A percentile compares a stretch with the other conserved stretches of the same genome.
Evolutionary conservation across 2,329 filamentous ascomycete species (phyloP).

Genomic region (Cercospora brassicicola): DNA sequence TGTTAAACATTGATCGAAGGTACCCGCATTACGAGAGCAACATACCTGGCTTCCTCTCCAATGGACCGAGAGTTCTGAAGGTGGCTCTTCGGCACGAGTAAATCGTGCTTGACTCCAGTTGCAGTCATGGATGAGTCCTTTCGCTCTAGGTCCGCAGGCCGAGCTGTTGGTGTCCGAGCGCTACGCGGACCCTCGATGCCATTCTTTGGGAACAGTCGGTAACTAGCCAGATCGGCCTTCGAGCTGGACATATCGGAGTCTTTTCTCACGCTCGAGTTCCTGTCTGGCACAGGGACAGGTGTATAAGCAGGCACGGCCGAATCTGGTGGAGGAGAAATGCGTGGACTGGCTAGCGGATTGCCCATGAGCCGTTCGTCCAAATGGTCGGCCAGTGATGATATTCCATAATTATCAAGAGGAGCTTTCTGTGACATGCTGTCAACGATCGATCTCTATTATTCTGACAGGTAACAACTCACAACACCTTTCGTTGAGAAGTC

Average conservation of each 20-base stretch:
- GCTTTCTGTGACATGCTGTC: neutral
- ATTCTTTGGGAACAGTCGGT: constrained; percentile 5
- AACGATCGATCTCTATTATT: neutral
- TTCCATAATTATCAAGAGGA: neutral
- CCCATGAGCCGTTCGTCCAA: neutral
- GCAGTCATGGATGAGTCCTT: constrained; percentile 3
- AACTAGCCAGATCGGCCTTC: neutral
- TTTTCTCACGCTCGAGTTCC: constrained; percentile 19
- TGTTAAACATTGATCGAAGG: neutral
- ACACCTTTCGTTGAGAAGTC: neutral
- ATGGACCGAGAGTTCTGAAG: neutral
- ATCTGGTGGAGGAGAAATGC: neutral
- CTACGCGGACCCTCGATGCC: neutral
- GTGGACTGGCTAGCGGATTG: neutral
- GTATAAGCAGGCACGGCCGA: constrained; percentile 19
- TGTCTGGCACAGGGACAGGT: constrained; percentile 20
- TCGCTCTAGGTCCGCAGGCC: constrained; percentile 3
- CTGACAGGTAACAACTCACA: neutral
- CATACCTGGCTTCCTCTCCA: neutral
- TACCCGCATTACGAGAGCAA: neutral
- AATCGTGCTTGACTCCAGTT: constrained; percentile 15
- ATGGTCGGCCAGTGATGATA: neutral
- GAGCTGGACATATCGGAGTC: neutral
- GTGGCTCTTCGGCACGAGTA: constrained; percentile 4
- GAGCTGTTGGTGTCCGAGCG: neutral